A percentile compares a stretch with the other conserved stretches of the same genome.
phyloP scores from a whole-genome alignment of 495 filamentous ascomycete genomes.

The Acidomyces sp. region DNA sequence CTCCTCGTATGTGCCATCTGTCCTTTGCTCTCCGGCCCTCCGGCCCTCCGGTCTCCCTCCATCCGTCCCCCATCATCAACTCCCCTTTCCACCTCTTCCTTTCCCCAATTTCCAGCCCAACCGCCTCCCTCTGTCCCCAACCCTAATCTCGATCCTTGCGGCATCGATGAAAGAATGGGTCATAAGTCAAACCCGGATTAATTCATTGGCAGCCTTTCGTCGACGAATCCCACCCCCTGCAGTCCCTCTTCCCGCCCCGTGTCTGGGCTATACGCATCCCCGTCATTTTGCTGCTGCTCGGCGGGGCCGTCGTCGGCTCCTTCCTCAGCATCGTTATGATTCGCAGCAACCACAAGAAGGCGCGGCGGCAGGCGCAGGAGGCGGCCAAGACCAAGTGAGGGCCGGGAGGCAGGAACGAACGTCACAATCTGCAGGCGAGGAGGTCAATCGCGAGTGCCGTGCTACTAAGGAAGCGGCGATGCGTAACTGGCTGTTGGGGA shows the following conservation, averaged over 20 bases:
- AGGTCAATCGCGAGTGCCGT: no score
- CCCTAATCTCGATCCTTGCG: no score
- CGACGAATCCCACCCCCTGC: conserved; percentile 80
- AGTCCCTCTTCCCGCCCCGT: conserved; percentile 89
- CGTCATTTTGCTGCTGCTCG: conserved; percentile 86
- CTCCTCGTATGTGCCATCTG: conserved; percentile 57
- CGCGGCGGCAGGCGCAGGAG: conserved; percentile 71
- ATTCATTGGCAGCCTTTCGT: conserved; percentile 99
- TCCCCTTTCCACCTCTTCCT: no score
- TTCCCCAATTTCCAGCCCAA: no score
- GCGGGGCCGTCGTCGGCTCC: conserved; percentile 84
- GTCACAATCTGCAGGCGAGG: no score
- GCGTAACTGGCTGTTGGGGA: no score
- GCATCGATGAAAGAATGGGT: no score
- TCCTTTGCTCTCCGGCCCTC: conserved; percentile 2
- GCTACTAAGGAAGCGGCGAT: no score
- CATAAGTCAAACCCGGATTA: no score
- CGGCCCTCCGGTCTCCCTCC: conserved; percentile 3
- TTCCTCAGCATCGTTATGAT: conserved; percentile 98
- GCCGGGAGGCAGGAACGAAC: conserved; percentile 28
- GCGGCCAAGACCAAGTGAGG: conserved; percentile 42
- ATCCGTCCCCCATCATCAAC: no score
- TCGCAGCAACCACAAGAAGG: conserved; percentile 93
- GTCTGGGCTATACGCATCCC: conserved; percentile 98
- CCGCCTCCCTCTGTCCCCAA: no score